Evolutionary conservation across 306 rosid genomes (phyloP).

Genomic region (Trifolium repens): DNA sequence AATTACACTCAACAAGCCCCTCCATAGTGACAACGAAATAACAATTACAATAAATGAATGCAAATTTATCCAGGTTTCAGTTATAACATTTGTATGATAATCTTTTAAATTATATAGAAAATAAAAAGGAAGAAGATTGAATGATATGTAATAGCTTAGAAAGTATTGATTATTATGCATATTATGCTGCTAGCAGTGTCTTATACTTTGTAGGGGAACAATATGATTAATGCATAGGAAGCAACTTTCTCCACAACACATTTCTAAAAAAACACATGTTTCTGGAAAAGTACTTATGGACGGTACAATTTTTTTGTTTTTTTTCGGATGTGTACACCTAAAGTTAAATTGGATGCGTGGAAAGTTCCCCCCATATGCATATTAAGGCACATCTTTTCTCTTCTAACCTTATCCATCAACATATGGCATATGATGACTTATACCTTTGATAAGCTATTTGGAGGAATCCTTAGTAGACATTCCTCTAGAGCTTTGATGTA

Average conservation of each 20-base stretch:
- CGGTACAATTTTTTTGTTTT: too few relatives aligned
- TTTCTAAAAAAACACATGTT: too few relatives aligned
- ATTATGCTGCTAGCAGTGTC: not conserved
- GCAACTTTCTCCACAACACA: too few relatives aligned
- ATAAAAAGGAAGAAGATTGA: conserved; percentile 14
- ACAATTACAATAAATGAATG: not conserved
- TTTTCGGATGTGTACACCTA: too few relatives aligned
- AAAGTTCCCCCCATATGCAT: too few relatives aligned
- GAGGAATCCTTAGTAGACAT: conserved; percentile 73
- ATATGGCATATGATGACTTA: conserved; percentile 22
- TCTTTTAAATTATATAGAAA: not conserved
- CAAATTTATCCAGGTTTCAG: conserved; percentile 16
- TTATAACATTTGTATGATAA: not conserved
- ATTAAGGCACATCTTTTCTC: not conserved
- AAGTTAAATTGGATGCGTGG: too few relatives aligned
- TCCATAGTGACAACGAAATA: conserved; percentile 1
- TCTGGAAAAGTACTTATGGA: too few relatives aligned
- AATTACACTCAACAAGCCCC: conserved; percentile 11
- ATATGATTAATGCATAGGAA: not conserved
- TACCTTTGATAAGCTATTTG: conserved; percentile 92
- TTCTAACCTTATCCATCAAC: not conserved
- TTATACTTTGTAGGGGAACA: too few relatives aligned
- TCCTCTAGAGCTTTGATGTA: conserved; percentile 75
- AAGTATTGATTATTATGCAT: conserved; percentile 15
- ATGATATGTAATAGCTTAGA: not conserved